Evolutionary conservation across 371 early-diverging fungal species (phyloP).

Genomic region (Mucor saturninus): DNA sequence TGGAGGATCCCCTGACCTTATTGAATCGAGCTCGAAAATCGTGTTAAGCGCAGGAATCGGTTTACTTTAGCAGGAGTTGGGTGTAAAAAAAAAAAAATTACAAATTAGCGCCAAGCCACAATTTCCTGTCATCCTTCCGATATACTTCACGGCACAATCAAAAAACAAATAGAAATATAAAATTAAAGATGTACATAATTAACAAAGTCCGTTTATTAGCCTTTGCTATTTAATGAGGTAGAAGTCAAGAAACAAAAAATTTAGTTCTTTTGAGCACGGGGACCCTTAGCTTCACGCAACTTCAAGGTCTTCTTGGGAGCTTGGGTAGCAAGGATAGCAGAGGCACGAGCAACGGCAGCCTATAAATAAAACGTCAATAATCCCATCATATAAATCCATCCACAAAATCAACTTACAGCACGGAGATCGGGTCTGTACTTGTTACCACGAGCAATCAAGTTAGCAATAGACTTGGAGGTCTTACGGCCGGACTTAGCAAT

Average conservation of each 20-base stretch:
- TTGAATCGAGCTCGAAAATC: too few relatives aligned
- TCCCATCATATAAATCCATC: not conserved
- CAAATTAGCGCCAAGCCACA: too few relatives aligned
- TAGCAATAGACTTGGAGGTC: slow-evolving; percentile 73
- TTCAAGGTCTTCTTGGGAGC: slow-evolving; percentile 66
- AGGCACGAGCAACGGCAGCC: slow-evolving; percentile 85
- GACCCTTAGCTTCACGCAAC: slow-evolving; percentile 49
- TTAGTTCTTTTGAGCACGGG: slow-evolving; percentile 27
- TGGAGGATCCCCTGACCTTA: too few relatives aligned
- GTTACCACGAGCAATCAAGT: slow-evolving; percentile 61
- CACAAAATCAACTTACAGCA: slow-evolving; percentile 53
- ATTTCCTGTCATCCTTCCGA: too few relatives aligned
- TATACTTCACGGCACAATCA: too few relatives aligned
- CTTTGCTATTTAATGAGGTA: not conserved
- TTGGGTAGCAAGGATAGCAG: slow-evolving; percentile 72
- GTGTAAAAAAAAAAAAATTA: too few relatives aligned
- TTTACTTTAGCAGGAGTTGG: too few relatives aligned
- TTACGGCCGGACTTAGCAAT: slow-evolving; percentile 71
- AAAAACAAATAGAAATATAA: not conserved
- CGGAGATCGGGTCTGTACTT: slow-evolving; percentile 84
- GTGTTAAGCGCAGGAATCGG: too few relatives aligned
- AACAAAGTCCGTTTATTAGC: not conserved
- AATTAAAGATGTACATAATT: not conserved
- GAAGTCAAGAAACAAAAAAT: slow-evolving; percentile 5
- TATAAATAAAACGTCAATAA: slow-evolving; percentile 20